Conservation (phyloP, 805 yeast genomes). For the Suhomyces faveliae region DNA sequence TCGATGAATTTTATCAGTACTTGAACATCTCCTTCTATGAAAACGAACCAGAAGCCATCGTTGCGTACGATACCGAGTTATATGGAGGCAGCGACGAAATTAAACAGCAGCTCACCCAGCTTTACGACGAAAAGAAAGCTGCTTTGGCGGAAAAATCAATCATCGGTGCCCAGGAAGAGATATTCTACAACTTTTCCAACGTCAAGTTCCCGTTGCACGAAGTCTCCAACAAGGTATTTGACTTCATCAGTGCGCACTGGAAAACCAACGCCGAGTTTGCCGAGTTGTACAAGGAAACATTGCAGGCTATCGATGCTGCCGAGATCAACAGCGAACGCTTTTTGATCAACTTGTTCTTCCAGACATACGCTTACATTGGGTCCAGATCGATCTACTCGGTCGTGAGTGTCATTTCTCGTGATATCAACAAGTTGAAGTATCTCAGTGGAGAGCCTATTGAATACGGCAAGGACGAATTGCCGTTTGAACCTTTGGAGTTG, state of each 20-base stretch:
- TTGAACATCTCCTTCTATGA: slow-evolving; percentile 36
- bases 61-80: slow-evolving; percentile 35
- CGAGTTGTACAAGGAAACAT: slow-evolving; percentile 31
- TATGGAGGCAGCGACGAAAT: slow-evolving; percentile 33
- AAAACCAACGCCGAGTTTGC: slow-evolving; percentile 37
- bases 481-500: slow-evolving; percentile 28
- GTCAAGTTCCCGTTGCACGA: slow-evolving; percentile 37
- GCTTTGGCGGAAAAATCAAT: slow-evolving; percentile 16
- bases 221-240: slow-evolving; percentile 38
- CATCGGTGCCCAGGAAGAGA: slow-evolving; percentile 39
- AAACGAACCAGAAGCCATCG: slow-evolving; percentile 26
- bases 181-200: slow-evolving; percentile 35
- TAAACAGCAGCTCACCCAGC: slow-evolving; percentile 24
- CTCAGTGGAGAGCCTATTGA: slow-evolving; percentile 33
- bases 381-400: slow-evolving; percentile 72
- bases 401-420: slow-evolving; percentile 40
- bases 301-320: slow-evolving; percentile 16
- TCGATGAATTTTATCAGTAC: slow-evolving; percentile 41
- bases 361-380: slow-evolving; percentile 77
- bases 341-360: slow-evolving; percentile 61
- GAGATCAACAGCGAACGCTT: slow-evolving; percentile 30
- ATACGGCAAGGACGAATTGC: slow-evolving; percentile 32
- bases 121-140: slow-evolving; percentile 24
- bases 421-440: slow-evolving; percentile 38
- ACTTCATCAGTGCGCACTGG: slow-evolving; percentile 41